Base-by-base conservation (phyloP, 345 rosid species). In the Psidium guajava region DNA sequence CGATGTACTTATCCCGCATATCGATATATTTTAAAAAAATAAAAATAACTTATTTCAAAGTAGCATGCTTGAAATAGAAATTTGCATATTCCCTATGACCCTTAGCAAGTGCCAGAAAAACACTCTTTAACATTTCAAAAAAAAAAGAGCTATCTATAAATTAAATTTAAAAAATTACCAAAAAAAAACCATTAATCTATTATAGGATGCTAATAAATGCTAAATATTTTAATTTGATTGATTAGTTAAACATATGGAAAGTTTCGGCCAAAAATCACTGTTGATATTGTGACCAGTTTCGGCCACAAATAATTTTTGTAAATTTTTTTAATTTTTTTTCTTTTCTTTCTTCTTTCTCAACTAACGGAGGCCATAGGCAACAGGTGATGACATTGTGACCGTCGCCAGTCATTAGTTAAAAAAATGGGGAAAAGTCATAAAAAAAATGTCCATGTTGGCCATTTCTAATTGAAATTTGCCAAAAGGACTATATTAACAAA, bases 321-420 rank as follows among this genome's bases (percentile, higher is more conserved):
- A 28, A 15, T 64, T 64, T 5, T 24, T 57, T 25, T 24, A 22
- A 0, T 21, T 5, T 5, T 57, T 25, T 59, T 61, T 12, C 40
- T 16, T 61, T 27, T 3, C 7, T 61, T 27, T 28, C 22, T 64
- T 64, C 3, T 64, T 64, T 64, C 22, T 9, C 44, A 8, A 10
- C 0, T 59, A 0, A 18, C 1, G 16, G 73, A 59, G 73, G 20
- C 27, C 1, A 0, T 0, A 0, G 0, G 13, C 5, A 36, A 59
- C 6, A 12, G 36, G 36, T 36, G 1, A 13, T 18, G 22, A 16
- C 3, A 44, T 44, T 44, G 47, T 44, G 47, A 1, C 42, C 42
- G 20, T 27, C 1, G 0, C 18, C 8, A n/a, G 27, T 32, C 18
- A 13, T 59, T 6, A 57, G 61, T 11, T 57, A 2, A 58, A 11